phyloP scores from a whole-genome alignment of 495 filamentous ascomycete species.

The Sabuloglossum arenarium region DNA sequence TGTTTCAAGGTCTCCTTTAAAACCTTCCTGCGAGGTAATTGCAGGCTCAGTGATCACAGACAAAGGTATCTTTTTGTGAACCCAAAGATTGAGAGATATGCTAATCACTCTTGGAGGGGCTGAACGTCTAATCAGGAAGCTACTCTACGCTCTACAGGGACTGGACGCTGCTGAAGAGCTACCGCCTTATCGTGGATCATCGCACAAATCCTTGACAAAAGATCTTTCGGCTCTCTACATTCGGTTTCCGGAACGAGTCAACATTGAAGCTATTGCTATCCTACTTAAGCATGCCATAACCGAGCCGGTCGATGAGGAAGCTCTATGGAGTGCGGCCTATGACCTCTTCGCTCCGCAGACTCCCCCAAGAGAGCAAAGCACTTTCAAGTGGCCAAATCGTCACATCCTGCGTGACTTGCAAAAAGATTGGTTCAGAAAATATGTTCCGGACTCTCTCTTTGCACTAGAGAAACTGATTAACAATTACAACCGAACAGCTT shows the following conservation, averaged over 20 bases:
- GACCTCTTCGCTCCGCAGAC: background rate
- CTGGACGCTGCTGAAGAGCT: background rate
- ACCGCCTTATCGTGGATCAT: background rate
- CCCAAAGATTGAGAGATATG: background rate
- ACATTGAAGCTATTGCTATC: background rate
- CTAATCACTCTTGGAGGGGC: background rate
- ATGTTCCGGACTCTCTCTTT: background rate
- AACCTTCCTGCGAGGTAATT: slow-evolving; percentile 1
- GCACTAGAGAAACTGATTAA: background rate
- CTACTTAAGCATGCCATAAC: background rate
- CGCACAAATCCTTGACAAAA: background rate
- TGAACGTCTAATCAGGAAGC: background rate
- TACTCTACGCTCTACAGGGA: background rate
- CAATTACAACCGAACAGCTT: background rate
- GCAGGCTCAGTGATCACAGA: slow-evolving; percentile 1
- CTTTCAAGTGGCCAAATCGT: background rate
- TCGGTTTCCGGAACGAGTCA: background rate
- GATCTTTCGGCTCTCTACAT: background rate
- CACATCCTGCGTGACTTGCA: background rate
- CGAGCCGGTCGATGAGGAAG: background rate
- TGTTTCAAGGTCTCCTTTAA: background rate
- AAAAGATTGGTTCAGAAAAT: background rate
- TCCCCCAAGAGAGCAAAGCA: background rate
- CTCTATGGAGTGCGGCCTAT: background rate
- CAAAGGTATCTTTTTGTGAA: slow-evolving; percentile 1